phyloP scores from a whole-genome alignment of 75 land plant genomes.

The Cupressus sempervirens region DNA sequence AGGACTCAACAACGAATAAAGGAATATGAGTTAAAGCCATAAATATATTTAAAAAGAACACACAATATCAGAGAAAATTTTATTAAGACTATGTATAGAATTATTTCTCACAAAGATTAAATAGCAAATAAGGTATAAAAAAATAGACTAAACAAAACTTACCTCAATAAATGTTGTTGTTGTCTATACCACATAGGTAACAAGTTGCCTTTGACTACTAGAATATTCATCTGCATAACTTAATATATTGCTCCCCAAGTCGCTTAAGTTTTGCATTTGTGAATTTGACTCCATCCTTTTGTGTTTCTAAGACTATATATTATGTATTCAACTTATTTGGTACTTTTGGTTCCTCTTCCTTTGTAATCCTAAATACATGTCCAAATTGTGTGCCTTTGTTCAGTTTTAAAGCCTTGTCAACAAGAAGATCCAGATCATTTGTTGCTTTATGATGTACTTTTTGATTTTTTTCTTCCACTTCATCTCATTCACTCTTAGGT shows the following conservation, averaged over 20 bases:
- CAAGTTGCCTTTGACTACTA: constrained; percentile 68
- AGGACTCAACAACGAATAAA: too few relatives aligned
- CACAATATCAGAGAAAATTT: too few relatives aligned
- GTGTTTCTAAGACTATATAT: constrained; percentile 83
- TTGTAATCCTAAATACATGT: constrained; percentile 95
- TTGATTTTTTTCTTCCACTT: too few relatives aligned
- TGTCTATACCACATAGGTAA: too few relatives aligned
- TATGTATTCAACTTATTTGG: constrained; percentile 67
- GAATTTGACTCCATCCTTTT: constrained; percentile 94
- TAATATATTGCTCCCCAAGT: constrained; percentile 73
- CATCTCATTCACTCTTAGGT: too few relatives aligned
- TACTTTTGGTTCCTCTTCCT: constrained; percentile 95
- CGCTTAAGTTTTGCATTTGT: constrained; percentile 89
- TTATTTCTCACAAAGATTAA: not conserved
- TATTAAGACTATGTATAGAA: too few relatives aligned
- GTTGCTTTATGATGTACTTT: too few relatives aligned
- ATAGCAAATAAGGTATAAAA: not conserved
- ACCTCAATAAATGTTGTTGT: constrained; percentile 87
- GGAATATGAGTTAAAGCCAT: too few relatives aligned
- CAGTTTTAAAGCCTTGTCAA: too few relatives aligned
- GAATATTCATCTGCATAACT: constrained; percentile 65
- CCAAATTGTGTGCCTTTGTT: too few relatives aligned
- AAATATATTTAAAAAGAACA: too few relatives aligned
- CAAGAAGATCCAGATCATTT: too few relatives aligned
- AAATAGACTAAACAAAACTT: not conserved